phyloP scores from a whole-genome alignment of 1,139 yeast species.

The Debaryomyces robertsiae region DNA sequence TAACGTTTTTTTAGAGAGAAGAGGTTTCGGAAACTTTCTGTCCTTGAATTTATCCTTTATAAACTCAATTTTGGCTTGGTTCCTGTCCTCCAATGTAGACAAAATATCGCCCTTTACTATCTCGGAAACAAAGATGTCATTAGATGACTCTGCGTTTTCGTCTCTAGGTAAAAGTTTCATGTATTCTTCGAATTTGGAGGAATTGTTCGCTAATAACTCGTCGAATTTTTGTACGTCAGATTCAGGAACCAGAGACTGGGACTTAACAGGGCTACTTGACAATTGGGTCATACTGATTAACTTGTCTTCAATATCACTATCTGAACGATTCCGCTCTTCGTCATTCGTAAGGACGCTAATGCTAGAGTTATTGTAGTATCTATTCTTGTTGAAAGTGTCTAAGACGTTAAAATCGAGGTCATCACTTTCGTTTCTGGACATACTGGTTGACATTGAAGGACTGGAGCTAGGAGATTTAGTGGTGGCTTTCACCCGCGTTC shows the following conservation, averaged over 20 bases:
- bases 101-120: constrained; percentile 10
- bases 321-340: constrained; percentile 8
- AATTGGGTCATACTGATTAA: constrained; percentile 13
- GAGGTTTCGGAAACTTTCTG: constrained; percentile 28
- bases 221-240: constrained; percentile 9
- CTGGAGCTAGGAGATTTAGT: constrained; percentile 1
- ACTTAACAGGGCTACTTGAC: constrained; percentile 15
- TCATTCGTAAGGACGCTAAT: neutral
- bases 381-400: constrained; percentile 2
- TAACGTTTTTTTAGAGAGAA: constrained; percentile 27
- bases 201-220: neutral
- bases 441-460: neutral
- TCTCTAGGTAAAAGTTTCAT: neutral
- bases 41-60: constrained; percentile 25
- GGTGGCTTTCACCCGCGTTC: neutral
- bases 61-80: constrained; percentile 17
- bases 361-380: constrained; percentile 1
- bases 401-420: neutral
- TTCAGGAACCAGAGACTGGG: constrained; percentile 4
- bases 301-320: constrained; percentile 12
- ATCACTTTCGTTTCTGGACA: neutral
- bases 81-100: constrained; percentile 17
- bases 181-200: constrained; percentile 3
- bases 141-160: neutral
- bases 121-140: constrained; percentile 1